phyloP scores from a whole-genome alignment of 2,329 filamentous ascomycete genomes.

The Polychaeton citri region DNA sequence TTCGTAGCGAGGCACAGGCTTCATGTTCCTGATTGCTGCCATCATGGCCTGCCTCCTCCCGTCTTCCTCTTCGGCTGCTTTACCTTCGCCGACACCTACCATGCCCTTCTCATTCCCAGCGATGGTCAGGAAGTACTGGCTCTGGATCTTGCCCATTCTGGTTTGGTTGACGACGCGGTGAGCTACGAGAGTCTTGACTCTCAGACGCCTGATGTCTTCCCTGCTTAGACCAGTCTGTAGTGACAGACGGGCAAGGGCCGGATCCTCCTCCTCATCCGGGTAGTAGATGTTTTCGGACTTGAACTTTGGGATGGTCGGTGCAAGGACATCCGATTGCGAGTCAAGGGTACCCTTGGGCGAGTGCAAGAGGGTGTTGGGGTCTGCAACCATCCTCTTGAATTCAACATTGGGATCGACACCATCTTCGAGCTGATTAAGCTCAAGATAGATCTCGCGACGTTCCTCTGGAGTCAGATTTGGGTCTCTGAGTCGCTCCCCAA shows the following conservation, averaged over 20 bases:
- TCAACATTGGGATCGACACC: constrained; percentile 23
- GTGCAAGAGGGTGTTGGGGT: constrained; percentile 33
- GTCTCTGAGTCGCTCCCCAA: constrained; percentile 18
- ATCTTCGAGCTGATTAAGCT: constrained; percentile 22
- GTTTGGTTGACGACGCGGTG: constrained; percentile 84
- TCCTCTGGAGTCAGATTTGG: constrained; percentile 6
- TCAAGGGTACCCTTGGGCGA: constrained; percentile 35
- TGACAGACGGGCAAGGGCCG: constrained; percentile 37
- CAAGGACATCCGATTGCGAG: constrained; percentile 30
- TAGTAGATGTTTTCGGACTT: constrained; percentile 17
- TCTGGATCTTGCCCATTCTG: constrained; percentile 82
- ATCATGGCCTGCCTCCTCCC: constrained; percentile 61
- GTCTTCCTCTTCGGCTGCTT: constrained; percentile 59
- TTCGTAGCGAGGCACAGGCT: constrained; percentile 84
- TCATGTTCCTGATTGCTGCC: constrained; percentile 81
- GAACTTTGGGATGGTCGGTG: constrained; percentile 38
- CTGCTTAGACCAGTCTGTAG: constrained; percentile 43
- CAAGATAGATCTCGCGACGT: constrained; percentile 3
- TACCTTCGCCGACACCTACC: constrained; percentile 80
- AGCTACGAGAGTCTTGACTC: constrained; percentile 57
- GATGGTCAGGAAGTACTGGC: constrained; percentile 61
- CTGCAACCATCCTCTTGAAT: constrained; percentile 30
- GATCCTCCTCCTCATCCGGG: constrained; percentile 26
- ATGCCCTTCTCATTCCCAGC: constrained; percentile 80
- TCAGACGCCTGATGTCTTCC: constrained; percentile 38